Evolutionary conservation across 768 basidiomycete genomes (phyloP).

Genomic region (Atractiella rhizophila): DNA sequence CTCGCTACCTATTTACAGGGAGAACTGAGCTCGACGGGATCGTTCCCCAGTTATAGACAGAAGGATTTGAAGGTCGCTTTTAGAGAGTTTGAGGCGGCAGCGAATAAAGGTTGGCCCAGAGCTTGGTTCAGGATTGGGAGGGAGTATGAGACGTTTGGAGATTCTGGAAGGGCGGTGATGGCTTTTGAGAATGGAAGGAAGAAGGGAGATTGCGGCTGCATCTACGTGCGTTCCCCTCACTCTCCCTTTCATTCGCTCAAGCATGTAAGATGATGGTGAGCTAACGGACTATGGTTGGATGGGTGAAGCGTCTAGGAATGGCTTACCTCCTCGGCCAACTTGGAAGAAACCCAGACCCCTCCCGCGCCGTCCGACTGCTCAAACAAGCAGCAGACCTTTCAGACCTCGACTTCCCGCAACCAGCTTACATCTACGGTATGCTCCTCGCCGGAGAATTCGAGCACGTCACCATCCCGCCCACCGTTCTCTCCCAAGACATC

Average conservation of each 20-base stretch:
- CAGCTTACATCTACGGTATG: slow-evolving; percentile 39
- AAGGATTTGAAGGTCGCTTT: slow-evolving; percentile 58
- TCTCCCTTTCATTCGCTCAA: not conserved
- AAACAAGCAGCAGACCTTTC: slow-evolving; percentile 50
- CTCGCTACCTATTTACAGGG: slow-evolving; percentile 40
- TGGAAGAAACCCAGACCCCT: slow-evolving; percentile 30
- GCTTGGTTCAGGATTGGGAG: slow-evolving; percentile 81
- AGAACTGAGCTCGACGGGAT: slow-evolving; percentile 42
- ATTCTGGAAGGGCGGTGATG: slow-evolving; percentile 43
- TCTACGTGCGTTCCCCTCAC: slow-evolving; percentile 36
- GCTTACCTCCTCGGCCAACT: slow-evolving; percentile 76
- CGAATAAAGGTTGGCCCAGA: slow-evolving; percentile 43
- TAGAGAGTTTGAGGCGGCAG: slow-evolving; percentile 63
- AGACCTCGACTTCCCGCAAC: slow-evolving; percentile 52
- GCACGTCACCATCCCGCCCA: slow-evolving; percentile 33
- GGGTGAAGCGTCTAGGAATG: slow-evolving; percentile 59
- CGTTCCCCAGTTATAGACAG: slow-evolving; percentile 35
- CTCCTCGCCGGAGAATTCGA: slow-evolving; percentile 62
- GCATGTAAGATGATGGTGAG: not conserved
- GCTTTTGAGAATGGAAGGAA: slow-evolving; percentile 67
- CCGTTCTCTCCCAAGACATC: slow-evolving; percentile 28
- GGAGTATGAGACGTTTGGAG: slow-evolving; percentile 68
- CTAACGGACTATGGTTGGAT: not conserved
- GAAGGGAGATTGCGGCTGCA: slow-evolving; percentile 46
- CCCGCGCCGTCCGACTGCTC: slow-evolving; percentile 42